Evolutionary conservation across 2,329 filamentous ascomycete species (phyloP), one percentile per base, ranked within the genome.

Genomic region (Myrmaecium sp.): DNA sequence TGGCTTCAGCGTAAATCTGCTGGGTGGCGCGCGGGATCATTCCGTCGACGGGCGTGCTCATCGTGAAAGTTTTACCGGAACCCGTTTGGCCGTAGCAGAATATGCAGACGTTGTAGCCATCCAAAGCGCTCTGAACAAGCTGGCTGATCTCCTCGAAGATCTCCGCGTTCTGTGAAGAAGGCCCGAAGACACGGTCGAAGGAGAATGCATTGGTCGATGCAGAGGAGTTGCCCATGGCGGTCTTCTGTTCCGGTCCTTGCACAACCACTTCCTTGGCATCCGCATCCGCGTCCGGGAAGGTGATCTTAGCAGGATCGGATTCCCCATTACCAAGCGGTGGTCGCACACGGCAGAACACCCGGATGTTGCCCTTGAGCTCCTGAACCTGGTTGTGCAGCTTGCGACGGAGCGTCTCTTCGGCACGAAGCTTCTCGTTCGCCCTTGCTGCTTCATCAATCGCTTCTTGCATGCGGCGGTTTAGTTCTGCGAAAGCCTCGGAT

Each of bases 61-160:
- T 98, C 4, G 89, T 95, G 46, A 76, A 80, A 0, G 89, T 98
- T 62, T 98, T 98, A 33, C 89, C 89, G 11, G 84, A 89, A 3
- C 89, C 89, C 0, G 89, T 98, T 52, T 98, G 89, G 22, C 89
- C 89, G 46, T 98, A 98, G 47, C 84, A 94, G 56, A 98, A 93
- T 35, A 98, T 95, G 53, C 86, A 95, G 27, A 98, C 89, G 40
- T 95, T 98, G 59, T 93, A 98, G 1, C 89, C 89, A 44, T 98
- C 89, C 20, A 98, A 64, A 0, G 91, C 89, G 39, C 81, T 92
- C 53, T 98, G 89, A 1, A 98, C 84, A 17, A 98, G 68, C 47
- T 98, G 89, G 30, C 82, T 91, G 46, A 95, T 95, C 47, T 98
- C 89, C 29, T 80, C 81, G 46, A 98, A 98, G 1, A 98, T 74